Conservation (phyloP, 192 early-diverging fungal species). For the Polychytrium aggregatum region DNA sequence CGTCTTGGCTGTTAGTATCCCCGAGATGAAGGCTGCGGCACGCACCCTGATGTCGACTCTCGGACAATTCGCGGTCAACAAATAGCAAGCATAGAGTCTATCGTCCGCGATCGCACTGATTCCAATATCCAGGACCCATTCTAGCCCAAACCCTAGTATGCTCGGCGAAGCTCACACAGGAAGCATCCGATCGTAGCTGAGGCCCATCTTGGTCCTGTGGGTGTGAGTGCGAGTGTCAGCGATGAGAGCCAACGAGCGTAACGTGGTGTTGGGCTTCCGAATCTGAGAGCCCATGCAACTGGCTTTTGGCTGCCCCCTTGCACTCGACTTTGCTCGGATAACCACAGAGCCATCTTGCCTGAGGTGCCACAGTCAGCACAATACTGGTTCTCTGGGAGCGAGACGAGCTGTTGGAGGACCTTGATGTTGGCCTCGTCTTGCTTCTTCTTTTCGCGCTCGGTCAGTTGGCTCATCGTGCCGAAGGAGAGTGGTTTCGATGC, state of each 20-base stretch:
- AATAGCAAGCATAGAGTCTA: background rate
- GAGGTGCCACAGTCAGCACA: constrained; percentile 34
- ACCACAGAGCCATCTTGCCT: constrained; percentile 3
- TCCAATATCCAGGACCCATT: too few relatives aligned
- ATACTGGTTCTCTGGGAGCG: constrained; percentile 26
- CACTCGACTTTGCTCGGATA: background rate
- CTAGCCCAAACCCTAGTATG: too few relatives aligned
- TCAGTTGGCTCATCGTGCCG: too few relatives aligned
- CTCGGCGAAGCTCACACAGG: constrained; percentile 16
- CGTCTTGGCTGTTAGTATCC: background rate
- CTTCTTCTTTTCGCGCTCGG: constrained; percentile 17
- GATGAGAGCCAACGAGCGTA: background rate
- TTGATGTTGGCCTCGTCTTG: constrained; percentile 23
- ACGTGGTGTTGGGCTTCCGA: background rate
- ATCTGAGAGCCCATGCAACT: background rate
- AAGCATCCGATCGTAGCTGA: constrained; percentile 28
- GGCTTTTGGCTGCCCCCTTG: background rate
- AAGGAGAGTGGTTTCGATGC: too few relatives aligned
- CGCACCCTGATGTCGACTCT: too few relatives aligned
- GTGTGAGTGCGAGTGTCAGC: too few relatives aligned
- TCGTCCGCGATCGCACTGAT: background rate
- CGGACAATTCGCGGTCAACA: too few relatives aligned
- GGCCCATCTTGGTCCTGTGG: constrained; percentile 31
- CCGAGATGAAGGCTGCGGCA: background rate
- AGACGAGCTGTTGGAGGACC: constrained; percentile 19